Conservation (phyloP, 2,329 filamentous ascomycete species). For the Septoria linicola region DNA sequence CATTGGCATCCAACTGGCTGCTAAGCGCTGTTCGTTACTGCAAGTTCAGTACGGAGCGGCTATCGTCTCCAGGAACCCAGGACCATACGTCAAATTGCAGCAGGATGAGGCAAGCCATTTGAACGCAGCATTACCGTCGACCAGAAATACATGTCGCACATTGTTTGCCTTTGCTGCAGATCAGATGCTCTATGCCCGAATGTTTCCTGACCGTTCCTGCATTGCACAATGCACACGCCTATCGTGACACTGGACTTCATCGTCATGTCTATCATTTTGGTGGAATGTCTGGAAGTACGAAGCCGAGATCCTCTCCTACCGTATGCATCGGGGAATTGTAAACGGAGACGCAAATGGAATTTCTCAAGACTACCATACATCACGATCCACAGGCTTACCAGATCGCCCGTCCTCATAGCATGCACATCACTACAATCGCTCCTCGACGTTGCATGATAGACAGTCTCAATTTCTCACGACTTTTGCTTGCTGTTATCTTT, state of each 20-base stretch:
- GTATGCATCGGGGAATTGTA: not conserved
- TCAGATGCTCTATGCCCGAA: conserved; percentile 15
- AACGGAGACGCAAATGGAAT: not conserved
- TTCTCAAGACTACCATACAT: not conserved
- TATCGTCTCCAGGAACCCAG: conserved; percentile 11
- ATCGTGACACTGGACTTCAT: conserved; percentile 21
- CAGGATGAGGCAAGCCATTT: conserved; percentile 17
- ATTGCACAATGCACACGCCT: conserved; percentile 24
- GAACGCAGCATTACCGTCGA: conserved; percentile 18
- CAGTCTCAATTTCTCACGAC: not conserved
- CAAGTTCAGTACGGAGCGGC: conserved; percentile 11
- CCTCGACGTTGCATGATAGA: not conserved
- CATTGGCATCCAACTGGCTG: conserved; percentile 15
- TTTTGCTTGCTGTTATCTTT: conserved; percentile 8
- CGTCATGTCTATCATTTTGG: not conserved
- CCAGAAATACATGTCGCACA: conserved; percentile 22
- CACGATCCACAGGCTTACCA: not conserved
- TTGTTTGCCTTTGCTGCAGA: conserved; percentile 28
- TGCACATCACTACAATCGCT: not conserved
- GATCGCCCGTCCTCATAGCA: not conserved
- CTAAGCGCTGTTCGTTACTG: conserved; percentile 18
- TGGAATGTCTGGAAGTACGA: conserved; percentile 3
- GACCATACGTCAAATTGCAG: conserved; percentile 18
- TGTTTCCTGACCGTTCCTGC: conserved; percentile 13
- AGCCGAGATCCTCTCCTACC: conserved; percentile 10